Evolutionary conservation across 2,329 filamentous ascomycete species (phyloP), one percentile per base, ranked within the genome.

Genomic region (Fusarium sp.): DNA sequence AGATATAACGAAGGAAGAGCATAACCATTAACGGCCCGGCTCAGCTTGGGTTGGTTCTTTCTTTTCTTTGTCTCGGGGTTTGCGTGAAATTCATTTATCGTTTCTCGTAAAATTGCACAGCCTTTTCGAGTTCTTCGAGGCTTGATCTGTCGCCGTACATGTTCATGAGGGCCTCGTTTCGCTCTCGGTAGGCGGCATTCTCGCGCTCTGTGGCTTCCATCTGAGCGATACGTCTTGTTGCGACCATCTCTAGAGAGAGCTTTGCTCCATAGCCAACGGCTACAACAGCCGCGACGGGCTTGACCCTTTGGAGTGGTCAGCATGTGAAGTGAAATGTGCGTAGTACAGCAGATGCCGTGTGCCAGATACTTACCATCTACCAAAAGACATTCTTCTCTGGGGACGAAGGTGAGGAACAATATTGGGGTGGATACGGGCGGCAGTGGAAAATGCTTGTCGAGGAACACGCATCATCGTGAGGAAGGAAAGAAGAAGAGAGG

Each of bases 71-170:
- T 40, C 30, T 58, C 37, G 22, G 24, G 37, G 16, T 12, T 41
- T 18, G 20, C 24, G 24, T 53, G 24, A 32, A 37, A 41, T 56
- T 72, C 45, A 61, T 68, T 72, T 70, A 77, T 67, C 77, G 76
- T 65, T 76, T 77, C 70, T 83, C 83, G 72, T 87, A 87, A 27
- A 80, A 80, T 54, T 80, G 76, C 55, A 86, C 79, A 4, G 85
- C 85, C 47, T 79, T 82, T 73, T 87, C 83, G 32, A 87, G 77
- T 67, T 82, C 82, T 27, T 82, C 81, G 6, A 87, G 77, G 66
- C 81, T 86, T 29, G 82, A 82, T 16, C 84, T 80, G 65, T 84
- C 83, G 48, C 85, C 84, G 62, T 86, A 87, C 60, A 84, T 81
- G 37, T 86, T 81, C 76, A 85, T 78, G 66, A 87, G 76, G 58